Evolutionary conservation across 176 grass and related monocot species (phyloP), one percentile per base, ranked within the genome.

Genomic region (Themeda triandra): DNA sequence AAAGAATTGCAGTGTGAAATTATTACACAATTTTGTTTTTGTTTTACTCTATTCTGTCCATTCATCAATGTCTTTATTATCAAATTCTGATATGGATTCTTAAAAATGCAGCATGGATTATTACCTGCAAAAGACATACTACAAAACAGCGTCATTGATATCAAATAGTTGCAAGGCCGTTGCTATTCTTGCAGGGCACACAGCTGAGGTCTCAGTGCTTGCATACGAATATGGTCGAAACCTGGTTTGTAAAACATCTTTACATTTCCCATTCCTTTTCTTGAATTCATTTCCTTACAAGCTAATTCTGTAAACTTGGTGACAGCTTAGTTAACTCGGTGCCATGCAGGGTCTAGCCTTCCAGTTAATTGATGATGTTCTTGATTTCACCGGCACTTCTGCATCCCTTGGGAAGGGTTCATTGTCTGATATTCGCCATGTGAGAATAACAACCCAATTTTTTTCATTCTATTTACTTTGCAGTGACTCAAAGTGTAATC

Each of bases 131-230:
- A 99, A 99, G 88, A 94, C 96, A 76, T 99, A 99, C 86, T 96
- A 91, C 93, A 99, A 99, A 87, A 99, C 96, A 35, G 91, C 93
- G 24, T 99, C 96, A 39, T 84, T 99, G 88, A 94, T 99, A 83
- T 99, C 96, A 79, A 99, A 96, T 75, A 99, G 96, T 82, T 99
- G 96, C 86, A 96, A 96, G 80, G 80, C 93, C 64, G 82, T 96
- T 88, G 93, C 96, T 75, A 64, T 99, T 87, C 93, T 99, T 79
- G 91, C 96, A 29, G 96, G 93, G 44, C 96, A 99, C 87, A 96
- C 91, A 65, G 78, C 93, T 63, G 96, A 99, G 72, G 91, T 99
- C 71, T 90, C 96, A 6, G 64, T 86, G 81, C 91, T 92, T 90
- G 93, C 96, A 56, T 99, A 92, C 30, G 91, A 99, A 49, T 99